Evolutionary conservation across 2,329 filamentous ascomycete species (phyloP).

Genomic region (Thelonectria rubi): DNA sequence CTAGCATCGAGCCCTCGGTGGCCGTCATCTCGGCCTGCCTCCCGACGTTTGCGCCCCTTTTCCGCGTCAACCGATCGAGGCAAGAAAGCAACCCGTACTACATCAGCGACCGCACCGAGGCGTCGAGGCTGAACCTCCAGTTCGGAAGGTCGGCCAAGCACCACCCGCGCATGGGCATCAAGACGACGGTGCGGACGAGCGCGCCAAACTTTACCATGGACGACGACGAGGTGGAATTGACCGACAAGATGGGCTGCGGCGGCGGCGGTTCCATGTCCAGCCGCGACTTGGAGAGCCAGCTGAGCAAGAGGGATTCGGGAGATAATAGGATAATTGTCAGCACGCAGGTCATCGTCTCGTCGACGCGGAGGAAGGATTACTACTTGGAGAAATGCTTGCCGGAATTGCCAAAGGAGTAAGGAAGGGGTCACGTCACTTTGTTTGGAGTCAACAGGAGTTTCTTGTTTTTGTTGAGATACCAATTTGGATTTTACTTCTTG

Average conservation of each 20-base stretch:
- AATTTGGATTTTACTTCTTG: too few relatives aligned
- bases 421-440: background rate
- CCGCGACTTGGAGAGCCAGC: background rate
- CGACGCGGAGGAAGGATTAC: background rate
- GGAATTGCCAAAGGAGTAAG: background rate
- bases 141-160: background rate
- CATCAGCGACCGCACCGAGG: constrained; percentile 1
- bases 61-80: constrained; percentile 12
- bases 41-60: constrained; percentile 28
- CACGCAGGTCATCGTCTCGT: background rate
- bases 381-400: background rate
- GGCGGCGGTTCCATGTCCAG: background rate
- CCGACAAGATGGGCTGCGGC: background rate
- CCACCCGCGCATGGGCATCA: constrained; percentile 3
- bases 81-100: constrained; percentile 4
- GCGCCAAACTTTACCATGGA: background rate
- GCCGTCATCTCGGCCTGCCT: constrained; percentile 30
- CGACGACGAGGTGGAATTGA: background rate
- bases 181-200: background rate
- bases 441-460: too few relatives aligned
- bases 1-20: constrained; percentile 27
- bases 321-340: background rate
- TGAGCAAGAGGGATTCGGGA: background rate
- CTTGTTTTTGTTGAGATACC: too few relatives aligned
- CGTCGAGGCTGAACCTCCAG: background rate